Conservation (phyloP, 1,284 basidiomycete species). For the Trametes pubescens region DNA sequence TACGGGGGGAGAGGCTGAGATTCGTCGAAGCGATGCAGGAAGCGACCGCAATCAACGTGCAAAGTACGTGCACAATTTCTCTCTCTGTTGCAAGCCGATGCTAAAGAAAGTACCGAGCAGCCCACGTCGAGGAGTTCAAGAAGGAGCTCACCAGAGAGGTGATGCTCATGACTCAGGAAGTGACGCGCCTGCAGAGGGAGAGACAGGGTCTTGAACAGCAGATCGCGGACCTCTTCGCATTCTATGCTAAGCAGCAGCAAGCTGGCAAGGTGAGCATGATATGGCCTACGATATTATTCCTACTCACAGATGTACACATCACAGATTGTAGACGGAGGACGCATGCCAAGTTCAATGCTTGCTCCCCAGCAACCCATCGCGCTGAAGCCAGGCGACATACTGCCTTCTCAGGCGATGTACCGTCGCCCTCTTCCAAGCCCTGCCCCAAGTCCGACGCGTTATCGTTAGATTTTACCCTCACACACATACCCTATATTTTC, state of each 20-base stretch:
- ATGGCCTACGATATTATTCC: neutral
- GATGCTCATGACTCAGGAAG: conserved; percentile 75
- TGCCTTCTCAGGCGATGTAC: conserved; percentile 4
- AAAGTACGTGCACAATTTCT: conserved; percentile 55
- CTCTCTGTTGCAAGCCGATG: neutral
- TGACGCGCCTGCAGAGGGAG: conserved; percentile 76
- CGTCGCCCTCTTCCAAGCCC: conserved; percentile 32
- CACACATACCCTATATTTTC: neutral
- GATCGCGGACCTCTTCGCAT: conserved; percentile 75
- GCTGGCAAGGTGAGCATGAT: conserved; percentile 44
- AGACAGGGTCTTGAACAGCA: conserved; percentile 77
- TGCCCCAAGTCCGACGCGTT: conserved; percentile 21
- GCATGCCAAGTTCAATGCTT: conserved; percentile 4
- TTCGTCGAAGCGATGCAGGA: conserved; percentile 94
- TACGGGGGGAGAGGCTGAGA: conserved; percentile 81
- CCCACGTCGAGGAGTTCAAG: conserved; percentile 86
- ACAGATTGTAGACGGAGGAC: conserved; percentile 16
- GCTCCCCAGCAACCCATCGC: neutral
- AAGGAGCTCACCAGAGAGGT: conserved; percentile 80
- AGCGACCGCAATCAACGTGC: conserved; percentile 86
- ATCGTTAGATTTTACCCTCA: neutral
- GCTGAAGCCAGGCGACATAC: conserved; percentile 20
- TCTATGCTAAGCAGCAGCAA: conserved; percentile 75
- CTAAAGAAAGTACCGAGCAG: conserved; percentile 46
- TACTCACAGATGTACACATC: neutral